Base-by-base conservation (phyloP, 2,329 filamentous ascomycete species). In the Monilinia fructicola region DNA sequence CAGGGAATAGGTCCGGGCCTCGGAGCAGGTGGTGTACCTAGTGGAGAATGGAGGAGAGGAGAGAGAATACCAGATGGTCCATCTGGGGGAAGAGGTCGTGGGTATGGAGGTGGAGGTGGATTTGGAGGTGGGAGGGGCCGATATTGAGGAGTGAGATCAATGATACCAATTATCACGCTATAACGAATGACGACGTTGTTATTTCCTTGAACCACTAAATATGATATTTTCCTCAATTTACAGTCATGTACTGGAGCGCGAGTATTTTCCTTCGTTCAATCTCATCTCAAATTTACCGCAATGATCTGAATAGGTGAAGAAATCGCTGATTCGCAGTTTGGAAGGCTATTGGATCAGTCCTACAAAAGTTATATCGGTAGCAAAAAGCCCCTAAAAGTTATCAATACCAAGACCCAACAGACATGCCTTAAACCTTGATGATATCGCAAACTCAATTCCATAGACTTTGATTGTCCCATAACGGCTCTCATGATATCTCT, bases 1-100 rank as follows among this genome's bases (percentile, higher is more conserved):
- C 78, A 79, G 74, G 77, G 77, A 53, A 77, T 77, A 48, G 77
- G 78, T 70, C 78, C 79, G 74, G 77, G 76, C 48, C 79, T 77
- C 66, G 66, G 67, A 28, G 53, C 54, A 23, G 48, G 60, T 65
- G 66, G 67, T 40, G 75, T 78, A 79, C 77, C 74, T 72, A 77
- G 77, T 54, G 88, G 87, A 1, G 88, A 90, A 73, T 90, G 88
- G 88, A 83, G 85, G 69, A 83, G 88, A 71, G 88, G 88, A 0
- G 87, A 90, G 74, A 81, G 81, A 65, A 74, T 89, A 60, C 87
- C 87, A 2, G 83, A 87, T 46, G 81, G 80, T 42, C 79, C 79
- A 53, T 73, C 73, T 28, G 74, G 73, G 18, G 74, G 73, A 73
- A 82, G 67, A 78, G 81, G 65, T 71, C 74, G 70, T 78, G 82